phyloP scores from a whole-genome alignment of 2,329 filamentous ascomycete species.

The Trichophyton schoenleinii region DNA sequence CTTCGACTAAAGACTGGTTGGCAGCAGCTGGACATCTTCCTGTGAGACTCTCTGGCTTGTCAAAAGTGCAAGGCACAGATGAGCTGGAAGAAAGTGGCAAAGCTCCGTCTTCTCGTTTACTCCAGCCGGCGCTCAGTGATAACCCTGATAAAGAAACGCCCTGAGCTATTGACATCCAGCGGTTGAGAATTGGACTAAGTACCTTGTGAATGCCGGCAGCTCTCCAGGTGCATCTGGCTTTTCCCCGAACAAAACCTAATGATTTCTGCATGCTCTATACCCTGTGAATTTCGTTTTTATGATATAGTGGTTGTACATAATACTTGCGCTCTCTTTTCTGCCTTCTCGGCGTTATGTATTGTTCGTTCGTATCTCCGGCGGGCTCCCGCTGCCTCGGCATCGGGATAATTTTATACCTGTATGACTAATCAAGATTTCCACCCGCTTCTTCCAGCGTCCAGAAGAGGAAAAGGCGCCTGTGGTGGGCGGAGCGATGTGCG shows the following conservation, averaged over 20 bases:
- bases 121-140: not conserved
- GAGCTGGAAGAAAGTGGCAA: not conserved
- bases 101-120: not conserved
- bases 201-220: no score
- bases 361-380: not conserved
- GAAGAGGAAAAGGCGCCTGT: not conserved
- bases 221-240: no score
- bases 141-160: not conserved
- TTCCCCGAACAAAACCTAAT: no score
- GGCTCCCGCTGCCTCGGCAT: not conserved
- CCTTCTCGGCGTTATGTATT: not conserved
- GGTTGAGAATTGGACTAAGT: no score
- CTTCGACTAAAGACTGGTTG: not conserved
- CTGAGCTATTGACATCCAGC: not conserved
- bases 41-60: not conserved
- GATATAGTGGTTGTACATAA: not conserved
- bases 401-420: not conserved
- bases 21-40: not conserved
- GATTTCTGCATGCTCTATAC: not conserved
- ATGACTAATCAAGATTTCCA: not conserved
- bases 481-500: not conserved
- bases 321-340: not conserved
- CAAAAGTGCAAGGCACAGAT: not conserved
- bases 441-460: not conserved
- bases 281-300: not conserved